Conservation (phyloP, 139 green algal species). For the Diplosphaera chodatii region DNA sequence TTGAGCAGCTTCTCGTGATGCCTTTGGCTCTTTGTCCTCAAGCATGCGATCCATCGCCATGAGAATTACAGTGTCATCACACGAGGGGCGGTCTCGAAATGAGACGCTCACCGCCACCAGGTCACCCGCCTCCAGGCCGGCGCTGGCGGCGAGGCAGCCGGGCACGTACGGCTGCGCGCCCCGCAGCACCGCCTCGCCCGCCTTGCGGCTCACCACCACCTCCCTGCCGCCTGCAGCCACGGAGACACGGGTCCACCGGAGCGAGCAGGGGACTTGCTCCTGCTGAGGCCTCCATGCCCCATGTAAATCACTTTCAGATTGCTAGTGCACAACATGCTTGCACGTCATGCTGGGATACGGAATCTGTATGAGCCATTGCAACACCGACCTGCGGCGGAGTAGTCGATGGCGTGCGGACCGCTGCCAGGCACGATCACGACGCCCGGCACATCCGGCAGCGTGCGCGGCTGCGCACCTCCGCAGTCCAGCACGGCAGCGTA, state of each 20-base stretch:
- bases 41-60: too few relatives aligned
- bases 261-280: too few relatives aligned
- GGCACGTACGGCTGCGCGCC: conserved; percentile 76
- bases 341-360: too few relatives aligned
- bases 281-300: too few relatives aligned
- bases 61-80: too few relatives aligned
- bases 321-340: too few relatives aligned
- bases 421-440: conserved; percentile 44
- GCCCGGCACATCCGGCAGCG: neutral
- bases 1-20: too few relatives aligned
- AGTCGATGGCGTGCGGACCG: conserved; percentile 48
- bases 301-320: too few relatives aligned
- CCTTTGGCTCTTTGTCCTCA: too few relatives aligned
- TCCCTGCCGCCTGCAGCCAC: conserved; percentile 32
- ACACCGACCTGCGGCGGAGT: conserved; percentile 13
- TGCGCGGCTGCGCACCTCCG: neutral
- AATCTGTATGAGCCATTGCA: too few relatives aligned
- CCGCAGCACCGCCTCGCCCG: conserved; percentile 74
- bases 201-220: conserved; percentile 73
- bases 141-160: conserved; percentile 37
- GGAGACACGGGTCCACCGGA: too few relatives aligned
- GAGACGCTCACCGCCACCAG: conserved; percentile 72
- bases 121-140: conserved; percentile 57
- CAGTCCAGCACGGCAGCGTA: neutral
- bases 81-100: too few relatives aligned